Evolutionary conservation across 805 yeast genomes (phyloP).

Genomic region (Sungouiozyma ichnusensis): DNA sequence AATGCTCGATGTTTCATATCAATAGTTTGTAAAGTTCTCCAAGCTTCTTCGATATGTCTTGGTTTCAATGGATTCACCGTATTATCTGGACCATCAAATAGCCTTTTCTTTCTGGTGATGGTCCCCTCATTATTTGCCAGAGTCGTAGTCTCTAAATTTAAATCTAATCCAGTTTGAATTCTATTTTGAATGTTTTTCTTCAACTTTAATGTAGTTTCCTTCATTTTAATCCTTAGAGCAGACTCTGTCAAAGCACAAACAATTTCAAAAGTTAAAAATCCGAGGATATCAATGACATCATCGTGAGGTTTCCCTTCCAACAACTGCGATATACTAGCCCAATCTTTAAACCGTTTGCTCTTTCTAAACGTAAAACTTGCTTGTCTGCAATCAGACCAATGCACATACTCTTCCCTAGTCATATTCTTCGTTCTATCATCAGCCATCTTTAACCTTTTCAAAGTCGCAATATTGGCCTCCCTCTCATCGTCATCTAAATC

Average conservation of each 20-base stretch:
- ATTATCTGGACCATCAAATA: constrained; percentile 86
- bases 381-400: constrained; percentile 97
- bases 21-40: constrained; percentile 61
- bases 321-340: constrained; percentile 81
- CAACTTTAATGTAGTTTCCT: constrained; percentile 43
- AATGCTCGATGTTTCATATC: constrained; percentile 51
- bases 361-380: constrained; percentile 94
- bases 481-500: constrained; percentile 79
- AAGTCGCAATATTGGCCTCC: constrained; percentile 80
- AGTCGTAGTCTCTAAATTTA: constrained; percentile 31
- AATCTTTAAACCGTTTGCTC: constrained; percentile 87
- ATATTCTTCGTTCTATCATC: constrained; percentile 87
- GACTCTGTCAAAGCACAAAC: constrained; percentile 91
- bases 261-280: constrained; percentile 91
- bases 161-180: constrained; percentile 25
- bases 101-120: constrained; percentile 35
- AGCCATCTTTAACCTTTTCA: constrained; percentile 80
- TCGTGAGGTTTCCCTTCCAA: constrained; percentile 90
- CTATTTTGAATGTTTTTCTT: constrained; percentile 28
- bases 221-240: constrained; percentile 69
- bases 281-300: constrained; percentile 91
- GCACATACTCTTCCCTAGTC: constrained; percentile 97
- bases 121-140: constrained; percentile 19
- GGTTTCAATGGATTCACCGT: constrained; percentile 68
- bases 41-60: constrained; percentile 79